phyloP scores from a whole-genome alignment of 129 eudicot genomes.

The Flaveria bidentis region DNA sequence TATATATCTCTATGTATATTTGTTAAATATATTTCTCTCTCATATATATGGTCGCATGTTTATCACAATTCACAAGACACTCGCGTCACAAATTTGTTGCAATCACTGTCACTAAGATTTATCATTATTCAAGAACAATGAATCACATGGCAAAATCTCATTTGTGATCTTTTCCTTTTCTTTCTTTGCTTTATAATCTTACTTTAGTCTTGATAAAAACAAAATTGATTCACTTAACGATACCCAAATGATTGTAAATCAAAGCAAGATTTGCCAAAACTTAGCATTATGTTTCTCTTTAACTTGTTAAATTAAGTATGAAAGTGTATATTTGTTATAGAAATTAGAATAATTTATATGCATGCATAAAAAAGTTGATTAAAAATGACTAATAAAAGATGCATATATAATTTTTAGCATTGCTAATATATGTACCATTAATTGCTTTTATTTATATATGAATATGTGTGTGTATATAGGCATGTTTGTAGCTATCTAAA shows the following conservation, averaged over 20 bases:
- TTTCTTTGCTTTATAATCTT: constrained; percentile 2
- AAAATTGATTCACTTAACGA: constrained; percentile 11
- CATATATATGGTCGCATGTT: constrained; percentile 33
- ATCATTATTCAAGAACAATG: constrained; percentile 12
- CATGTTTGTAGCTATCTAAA: constrained; percentile 18
- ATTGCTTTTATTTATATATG: neutral
- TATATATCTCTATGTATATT: no score
- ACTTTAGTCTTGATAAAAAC: neutral
- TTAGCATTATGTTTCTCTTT: neutral
- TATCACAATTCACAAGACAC: constrained; percentile 39
- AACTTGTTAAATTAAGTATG: neutral
- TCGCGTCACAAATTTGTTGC: constrained; percentile 1
- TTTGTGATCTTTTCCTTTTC: neutral
- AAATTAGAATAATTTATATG: no score
- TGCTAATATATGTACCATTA: neutral
- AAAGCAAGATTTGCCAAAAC: neutral
- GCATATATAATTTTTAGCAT: neutral
- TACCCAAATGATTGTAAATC: neutral
- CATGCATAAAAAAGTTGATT: no score
- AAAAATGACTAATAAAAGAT: neutral
- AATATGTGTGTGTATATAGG: neutral
- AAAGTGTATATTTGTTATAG: neutral
- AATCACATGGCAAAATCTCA: neutral
- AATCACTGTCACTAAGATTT: constrained; percentile 31
- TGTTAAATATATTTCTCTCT: neutral